Evolutionary conservation across 208 protist genomes (phyloP), one percentile per base, ranked within the genome.

Genomic region (Vickermania spadyakhi): DNA sequence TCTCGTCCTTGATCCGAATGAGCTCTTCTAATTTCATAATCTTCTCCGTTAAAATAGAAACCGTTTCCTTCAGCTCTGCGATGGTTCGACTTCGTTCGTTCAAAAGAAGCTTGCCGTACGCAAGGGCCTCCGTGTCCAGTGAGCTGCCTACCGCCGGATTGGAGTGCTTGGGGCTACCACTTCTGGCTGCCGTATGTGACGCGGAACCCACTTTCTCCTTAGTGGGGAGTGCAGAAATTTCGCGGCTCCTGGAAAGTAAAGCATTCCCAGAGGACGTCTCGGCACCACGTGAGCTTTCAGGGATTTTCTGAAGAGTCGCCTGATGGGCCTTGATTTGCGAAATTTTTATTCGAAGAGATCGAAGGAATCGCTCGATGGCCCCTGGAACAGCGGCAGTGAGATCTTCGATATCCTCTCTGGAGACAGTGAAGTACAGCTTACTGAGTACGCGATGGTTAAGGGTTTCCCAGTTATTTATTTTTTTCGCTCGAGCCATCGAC

Each of bases 401-500:
- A 59, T 93, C 86, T 31, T 97, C 87, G 30, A 98, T 70, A 58
- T 97, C 93, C 58, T 87, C 83, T 31, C 60, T 58, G 2, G 86
- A 74, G 31, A 99, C 79, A 31, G 78, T 72, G 65, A 98, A 96
- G 75, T 90, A 83, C 22, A 99, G 75, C 66, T 96, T 96, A 54
- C 91, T 84, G 58, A 99, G 93, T 7, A 98, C 96, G 62, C 96
- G 91, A 4, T 77, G 67, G 63, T 98, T 97, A 13, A 99, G 80
- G 1, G 96, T 98, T 27, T 91, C 53, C 97, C 98, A 99, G 77
- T 99, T 99, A 62, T 97, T 94, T 3, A 86, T 45, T 77, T 99
- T 99, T 58, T 97, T 87, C 29, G 60, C 56, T 3, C 72, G 69
- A 0, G 81, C 84, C 77, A 94, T 94, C 4, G 96, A 85, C 0